These are phyloP conservation scores for Euphorbia peplus DNA, from an alignment of 345 rosid species.

Conservation along the genomic window DNA sequence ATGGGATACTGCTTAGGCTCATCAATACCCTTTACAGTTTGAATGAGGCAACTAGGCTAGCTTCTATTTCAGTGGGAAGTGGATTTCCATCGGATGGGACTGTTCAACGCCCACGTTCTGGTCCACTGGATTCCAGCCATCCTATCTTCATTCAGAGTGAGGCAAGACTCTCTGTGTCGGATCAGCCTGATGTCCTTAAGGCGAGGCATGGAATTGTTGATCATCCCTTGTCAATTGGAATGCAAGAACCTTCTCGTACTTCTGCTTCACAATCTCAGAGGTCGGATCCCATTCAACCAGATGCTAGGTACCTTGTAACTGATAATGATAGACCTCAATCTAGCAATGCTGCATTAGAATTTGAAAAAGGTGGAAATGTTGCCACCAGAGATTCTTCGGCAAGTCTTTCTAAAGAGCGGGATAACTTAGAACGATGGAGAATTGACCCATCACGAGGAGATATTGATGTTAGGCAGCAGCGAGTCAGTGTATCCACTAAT, in stretches of 20 bases:
- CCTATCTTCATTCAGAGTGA: conserved; percentile 65
- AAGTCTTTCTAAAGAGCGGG: conserved; percentile 35
- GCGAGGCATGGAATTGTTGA: conserved; percentile 55
- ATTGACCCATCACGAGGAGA: conserved; percentile 44
- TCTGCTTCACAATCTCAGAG: conserved; percentile 73
- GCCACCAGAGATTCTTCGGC: conserved; percentile 29
- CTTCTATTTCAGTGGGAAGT: conserved; percentile 61
- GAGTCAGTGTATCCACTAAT: conserved; percentile 41
- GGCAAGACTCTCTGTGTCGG: conserved; percentile 38
- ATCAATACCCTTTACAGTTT: conserved; percentile 94
- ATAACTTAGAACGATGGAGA: conserved; percentile 44
- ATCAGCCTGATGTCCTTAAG: conserved; percentile 62
- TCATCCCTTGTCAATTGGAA: conserved; percentile 32
- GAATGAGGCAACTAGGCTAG: conserved; percentile 89
- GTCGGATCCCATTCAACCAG: conserved; percentile 56
- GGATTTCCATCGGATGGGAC: conserved; percentile 57
- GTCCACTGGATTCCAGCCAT: conserved; percentile 66
- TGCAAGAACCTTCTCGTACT: conserved; percentile 65
- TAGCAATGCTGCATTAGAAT: conserved; percentile 53
- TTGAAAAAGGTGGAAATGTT: conserved; percentile 37
- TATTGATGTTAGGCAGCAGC: conserved; percentile 54
- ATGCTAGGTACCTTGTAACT: conserved; percentile 35
- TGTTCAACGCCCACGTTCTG: conserved; percentile 63
- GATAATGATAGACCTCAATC: conserved; percentile 65
- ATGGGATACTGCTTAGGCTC: conserved; percentile 79